Evolutionary conservation across 805 yeast genomes (phyloP).

Genomic region (Helenozyma baotianmanensis): DNA sequence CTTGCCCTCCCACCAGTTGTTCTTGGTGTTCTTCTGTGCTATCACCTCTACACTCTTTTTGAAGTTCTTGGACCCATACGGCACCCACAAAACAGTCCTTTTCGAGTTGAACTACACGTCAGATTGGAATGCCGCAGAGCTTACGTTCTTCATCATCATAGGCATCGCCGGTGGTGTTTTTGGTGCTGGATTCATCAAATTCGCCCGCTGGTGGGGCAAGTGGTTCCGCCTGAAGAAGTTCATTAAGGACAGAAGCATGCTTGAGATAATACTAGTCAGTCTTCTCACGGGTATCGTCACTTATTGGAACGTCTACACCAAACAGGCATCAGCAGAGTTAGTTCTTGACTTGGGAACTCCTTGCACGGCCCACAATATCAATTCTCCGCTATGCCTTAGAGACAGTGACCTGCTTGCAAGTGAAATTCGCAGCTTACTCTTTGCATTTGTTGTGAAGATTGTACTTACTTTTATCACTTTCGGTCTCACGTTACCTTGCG

Average conservation of each 20-base stretch:
- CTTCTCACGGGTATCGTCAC: conserved; percentile 43
- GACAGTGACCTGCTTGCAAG: conserved; percentile 21
- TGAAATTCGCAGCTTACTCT: conserved; percentile 28
- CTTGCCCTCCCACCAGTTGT: conserved; percentile 49
- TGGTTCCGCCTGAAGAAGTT: conserved; percentile 28
- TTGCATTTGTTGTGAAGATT: conserved; percentile 43
- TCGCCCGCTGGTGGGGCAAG: conserved; percentile 44
- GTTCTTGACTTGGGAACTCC: conserved; percentile 48
- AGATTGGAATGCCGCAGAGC: conserved; percentile 50
- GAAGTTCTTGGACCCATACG: conserved; percentile 53
- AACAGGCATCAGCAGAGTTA: conserved; percentile 46
- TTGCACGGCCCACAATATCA: conserved; percentile 31
- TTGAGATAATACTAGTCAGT: conserved; percentile 45
- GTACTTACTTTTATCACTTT: conserved; percentile 71
- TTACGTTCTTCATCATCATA: conserved; percentile 40
- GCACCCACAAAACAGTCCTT: conserved; percentile 54
- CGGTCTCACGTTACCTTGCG: conserved; percentile 91
- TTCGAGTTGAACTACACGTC: conserved; percentile 48
- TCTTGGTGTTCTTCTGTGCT: conserved; percentile 53
- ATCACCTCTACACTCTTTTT: conserved; percentile 48
- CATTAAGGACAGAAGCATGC: conserved; percentile 34
- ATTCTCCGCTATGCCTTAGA: conserved; percentile 27
- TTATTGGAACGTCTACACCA: conserved; percentile 46
- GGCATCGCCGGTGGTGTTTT: conserved; percentile 52
- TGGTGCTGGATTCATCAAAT: conserved; percentile 48